Conservation (phyloP, 164 flowering plant genomes). For the Magnolia changhungtana region DNA sequence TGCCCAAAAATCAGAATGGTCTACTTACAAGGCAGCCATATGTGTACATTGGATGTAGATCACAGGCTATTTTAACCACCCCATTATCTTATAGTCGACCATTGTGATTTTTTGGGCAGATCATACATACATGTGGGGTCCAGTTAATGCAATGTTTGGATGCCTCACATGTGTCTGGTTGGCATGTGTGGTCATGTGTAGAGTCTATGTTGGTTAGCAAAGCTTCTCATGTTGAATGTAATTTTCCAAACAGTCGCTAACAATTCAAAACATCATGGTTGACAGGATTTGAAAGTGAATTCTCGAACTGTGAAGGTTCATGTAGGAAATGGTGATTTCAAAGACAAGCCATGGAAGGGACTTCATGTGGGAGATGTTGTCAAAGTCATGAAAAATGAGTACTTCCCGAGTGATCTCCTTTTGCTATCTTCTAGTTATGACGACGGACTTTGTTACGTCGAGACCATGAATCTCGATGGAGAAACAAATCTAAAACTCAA, state of each 20-base stretch:
- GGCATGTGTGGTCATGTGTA: too few species aligned
- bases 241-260: not conserved
- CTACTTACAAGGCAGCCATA: not conserved
- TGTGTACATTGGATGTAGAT: not conserved
- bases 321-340: slow-evolving; percentile 46
- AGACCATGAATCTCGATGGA: slow-evolving; percentile 81
- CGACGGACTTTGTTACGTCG: slow-evolving; percentile 74
- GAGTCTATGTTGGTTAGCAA: too few species aligned
- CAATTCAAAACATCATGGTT: not conserved
- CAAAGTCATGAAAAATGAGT: slow-evolving; percentile 63
- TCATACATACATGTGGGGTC: too few species aligned
- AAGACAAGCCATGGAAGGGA: slow-evolving; percentile 45
- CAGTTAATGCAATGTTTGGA: too few species aligned
- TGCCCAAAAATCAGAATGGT: not conserved
- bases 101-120: too few species aligned
- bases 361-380: slow-evolving; percentile 66
- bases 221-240: not conserved
- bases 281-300: slow-evolving; percentile 56
- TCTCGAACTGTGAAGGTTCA: slow-evolving; percentile 43
- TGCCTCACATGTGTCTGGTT: too few species aligned
- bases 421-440: slow-evolving; percentile 66
- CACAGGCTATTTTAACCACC: not conserved
- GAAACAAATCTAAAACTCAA: slow-evolving; percentile 76
- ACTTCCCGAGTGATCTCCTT: slow-evolving; percentile 74
- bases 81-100: too few species aligned